Conservation (phyloP, 2,329 filamentous ascomycete species). For the Fusarium chaquense region DNA sequence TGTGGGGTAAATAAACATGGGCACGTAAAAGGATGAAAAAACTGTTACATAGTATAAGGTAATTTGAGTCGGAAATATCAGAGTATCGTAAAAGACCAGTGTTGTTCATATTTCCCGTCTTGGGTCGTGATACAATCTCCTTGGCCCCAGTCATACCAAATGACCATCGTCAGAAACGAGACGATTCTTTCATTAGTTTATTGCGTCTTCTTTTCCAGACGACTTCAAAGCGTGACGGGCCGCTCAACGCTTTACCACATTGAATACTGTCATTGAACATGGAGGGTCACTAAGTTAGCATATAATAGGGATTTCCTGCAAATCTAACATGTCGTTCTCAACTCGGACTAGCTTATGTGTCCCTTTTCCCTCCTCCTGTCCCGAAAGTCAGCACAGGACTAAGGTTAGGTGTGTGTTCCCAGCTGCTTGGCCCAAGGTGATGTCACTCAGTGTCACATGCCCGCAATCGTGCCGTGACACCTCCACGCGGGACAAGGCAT, state of each 20-base stretch:
- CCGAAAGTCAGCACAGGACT: background rate
- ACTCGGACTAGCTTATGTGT: slow-evolving; percentile 11
- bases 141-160: background rate
- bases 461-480: slow-evolving; percentile 29
- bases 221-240: slow-evolving; percentile 30
- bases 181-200: background rate
- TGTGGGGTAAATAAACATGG: slow-evolving; percentile 24
- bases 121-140: background rate
- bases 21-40: slow-evolving; percentile 1
- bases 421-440: slow-evolving; percentile 22
- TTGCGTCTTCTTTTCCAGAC: background rate
- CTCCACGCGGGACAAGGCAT: slow-evolving; percentile 22
- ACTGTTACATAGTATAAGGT: background rate
- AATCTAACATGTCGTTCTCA: background rate
- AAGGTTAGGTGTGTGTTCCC: background rate
- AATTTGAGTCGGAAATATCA: background rate
- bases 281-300: slow-evolving; percentile 12
- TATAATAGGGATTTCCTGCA: slow-evolving; percentile 11
- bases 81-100: background rate
- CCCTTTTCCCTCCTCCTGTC: background rate
- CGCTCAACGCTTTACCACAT: slow-evolving; percentile 25
- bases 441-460: slow-evolving; percentile 46
- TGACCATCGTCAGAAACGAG: background rate
- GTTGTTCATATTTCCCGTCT: background rate
- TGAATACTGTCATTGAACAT: slow-evolving; percentile 7